These are phyloP conservation scores for Penicillium crystallinum DNA, from an alignment of 495 filamentous ascomycete genomes.

Conservation along the genomic window DNA sequence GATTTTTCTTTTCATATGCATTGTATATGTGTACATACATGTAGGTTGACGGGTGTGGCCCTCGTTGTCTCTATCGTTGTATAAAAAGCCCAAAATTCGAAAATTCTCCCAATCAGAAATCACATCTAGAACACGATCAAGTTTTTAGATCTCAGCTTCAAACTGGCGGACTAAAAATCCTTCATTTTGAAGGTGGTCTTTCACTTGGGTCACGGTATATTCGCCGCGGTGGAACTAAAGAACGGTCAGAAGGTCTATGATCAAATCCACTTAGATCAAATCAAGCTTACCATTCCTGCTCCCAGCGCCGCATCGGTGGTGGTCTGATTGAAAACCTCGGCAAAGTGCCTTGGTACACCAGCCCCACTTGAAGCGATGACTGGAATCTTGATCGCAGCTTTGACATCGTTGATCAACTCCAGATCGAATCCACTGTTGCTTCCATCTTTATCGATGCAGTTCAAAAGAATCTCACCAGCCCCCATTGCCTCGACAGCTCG, in stretches of 20 bases:
- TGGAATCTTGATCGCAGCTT: conserved; percentile 76
- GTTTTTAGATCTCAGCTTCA: conserved; percentile 45
- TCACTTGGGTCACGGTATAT: conserved; percentile 93
- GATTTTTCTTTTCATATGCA: too few species aligned
- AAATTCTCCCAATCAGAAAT: not conserved
- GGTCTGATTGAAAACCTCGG: conserved; percentile 82
- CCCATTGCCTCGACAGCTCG: conserved; percentile 94
- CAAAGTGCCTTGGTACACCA: conserved; percentile 83
- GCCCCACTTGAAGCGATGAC: conserved; percentile 95
- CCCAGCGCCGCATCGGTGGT: conserved; percentile 88
- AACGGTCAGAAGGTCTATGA: conserved; percentile 8
- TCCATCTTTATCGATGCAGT: conserved; percentile 96
- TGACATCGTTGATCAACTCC: conserved; percentile 85
- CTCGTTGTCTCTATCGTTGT: not conserved
- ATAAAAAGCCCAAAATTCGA: not conserved
- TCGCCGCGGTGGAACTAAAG: conserved; percentile 83
- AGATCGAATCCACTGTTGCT: conserved; percentile 94
- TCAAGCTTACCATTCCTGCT: conserved; percentile 74
- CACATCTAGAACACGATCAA: not conserved
- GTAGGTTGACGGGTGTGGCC: not conserved
- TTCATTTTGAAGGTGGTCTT: conserved; percentile 65
- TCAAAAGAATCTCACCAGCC: conserved; percentile 87
- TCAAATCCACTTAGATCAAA: not conserved
- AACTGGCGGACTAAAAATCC: conserved; percentile 71
- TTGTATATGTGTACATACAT: not conserved